A percentile compares a stretch with the other conserved stretches of the same genome.
Conservation (phyloP, 108 stramenopile genomes). For the Skeletonema menzelii region DNA sequence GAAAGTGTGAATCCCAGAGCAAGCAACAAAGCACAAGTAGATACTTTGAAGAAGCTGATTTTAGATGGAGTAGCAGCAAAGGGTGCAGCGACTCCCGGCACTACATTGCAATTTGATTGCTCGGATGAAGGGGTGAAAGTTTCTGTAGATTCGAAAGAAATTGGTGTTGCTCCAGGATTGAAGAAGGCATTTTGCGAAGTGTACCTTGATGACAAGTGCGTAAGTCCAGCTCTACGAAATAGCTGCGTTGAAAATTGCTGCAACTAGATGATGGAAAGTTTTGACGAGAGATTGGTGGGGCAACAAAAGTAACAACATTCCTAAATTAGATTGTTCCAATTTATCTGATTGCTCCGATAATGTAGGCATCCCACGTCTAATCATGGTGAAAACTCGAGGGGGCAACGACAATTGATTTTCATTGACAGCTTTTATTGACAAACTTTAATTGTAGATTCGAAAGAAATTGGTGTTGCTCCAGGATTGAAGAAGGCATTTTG, state of each 20-base stretch:
- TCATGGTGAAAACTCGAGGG: too few relatives aligned
- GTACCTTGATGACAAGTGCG: slow-evolving; percentile 81
- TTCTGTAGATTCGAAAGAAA: slow-evolving; percentile 66
- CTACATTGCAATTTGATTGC: slow-evolving; percentile 76
- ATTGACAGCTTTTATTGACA: too few relatives aligned
- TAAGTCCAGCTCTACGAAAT: slow-evolving; percentile 63
- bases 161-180: slow-evolving; percentile 65
- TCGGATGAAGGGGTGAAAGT: slow-evolving; percentile 56
- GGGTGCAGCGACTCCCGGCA: slow-evolving; percentile 72
- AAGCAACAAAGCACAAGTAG: slow-evolving; percentile 51
- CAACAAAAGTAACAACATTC: not conserved
- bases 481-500: slow-evolving; percentile 75
- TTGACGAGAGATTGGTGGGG: not conserved
- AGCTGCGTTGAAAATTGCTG: slow-evolving; percentile 74
- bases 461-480: slow-evolving; percentile 56
- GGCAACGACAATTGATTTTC: too few relatives aligned
- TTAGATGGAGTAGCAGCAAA: slow-evolving; percentile 67
- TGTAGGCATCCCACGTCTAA: too few relatives aligned
- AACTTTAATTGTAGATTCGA: slow-evolving; percentile 81
- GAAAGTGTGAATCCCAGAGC: slow-evolving; percentile 75
- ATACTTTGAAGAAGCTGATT: slow-evolving; percentile 67
- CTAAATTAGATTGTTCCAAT: too few relatives aligned
- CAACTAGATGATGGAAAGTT: not conserved
- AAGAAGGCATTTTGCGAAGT: slow-evolving; percentile 79
- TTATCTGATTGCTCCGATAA: too few relatives aligned